Evolutionary conservation across 192 early-diverging fungal genomes (phyloP).

Genomic region (Mortierella antarctica): DNA sequence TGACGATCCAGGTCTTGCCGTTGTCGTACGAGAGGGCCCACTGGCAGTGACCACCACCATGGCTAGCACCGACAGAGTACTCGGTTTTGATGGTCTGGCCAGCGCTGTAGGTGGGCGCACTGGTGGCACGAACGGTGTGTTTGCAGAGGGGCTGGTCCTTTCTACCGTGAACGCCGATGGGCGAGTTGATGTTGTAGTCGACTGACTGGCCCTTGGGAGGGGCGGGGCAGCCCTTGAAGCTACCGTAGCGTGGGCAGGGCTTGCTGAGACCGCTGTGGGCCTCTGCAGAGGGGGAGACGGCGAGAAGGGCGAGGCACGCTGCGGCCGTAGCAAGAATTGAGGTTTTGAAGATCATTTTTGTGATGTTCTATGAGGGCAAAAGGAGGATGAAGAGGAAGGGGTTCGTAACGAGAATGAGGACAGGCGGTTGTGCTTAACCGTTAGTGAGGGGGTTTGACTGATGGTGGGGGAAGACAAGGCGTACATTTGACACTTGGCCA

Average conservation of each 20-base stretch:
- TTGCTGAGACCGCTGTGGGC: conserved; percentile 56
- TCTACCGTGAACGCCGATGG: conserved; percentile 39
- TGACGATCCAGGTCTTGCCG: conserved; percentile 71
- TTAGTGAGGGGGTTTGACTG: too few species aligned
- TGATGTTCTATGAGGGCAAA: neutral
- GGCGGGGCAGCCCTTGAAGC: conserved; percentile 52
- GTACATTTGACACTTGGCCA: too few species aligned
- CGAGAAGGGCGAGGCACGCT: conserved; percentile 26
- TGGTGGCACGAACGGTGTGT: conserved; percentile 47
- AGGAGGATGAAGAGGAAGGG: neutral
- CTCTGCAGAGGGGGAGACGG: conserved; percentile 33
- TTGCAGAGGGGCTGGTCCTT: conserved; percentile 63
- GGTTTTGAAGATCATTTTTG: conserved; percentile 23
- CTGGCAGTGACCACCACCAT: conserved; percentile 79
- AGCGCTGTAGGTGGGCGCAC: conserved; percentile 51
- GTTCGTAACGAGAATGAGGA: neutral
- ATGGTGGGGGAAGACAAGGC: too few species aligned
- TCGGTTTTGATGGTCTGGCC: conserved; percentile 63
- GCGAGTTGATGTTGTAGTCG: conserved; percentile 62
- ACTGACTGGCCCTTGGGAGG: conserved; percentile 51
- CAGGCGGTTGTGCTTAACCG: neutral
- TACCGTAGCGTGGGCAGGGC: conserved; percentile 59
- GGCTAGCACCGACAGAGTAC: conserved; percentile 63
- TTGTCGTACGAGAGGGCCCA: conserved; percentile 73
- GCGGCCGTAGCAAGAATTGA: conserved; percentile 32